A percentile compares a stretch with the other conserved stretches of the same genome.
phyloP scores from a whole-genome alignment of 768 basidiomycete species.

The Cystobasidium tubakii region DNA sequence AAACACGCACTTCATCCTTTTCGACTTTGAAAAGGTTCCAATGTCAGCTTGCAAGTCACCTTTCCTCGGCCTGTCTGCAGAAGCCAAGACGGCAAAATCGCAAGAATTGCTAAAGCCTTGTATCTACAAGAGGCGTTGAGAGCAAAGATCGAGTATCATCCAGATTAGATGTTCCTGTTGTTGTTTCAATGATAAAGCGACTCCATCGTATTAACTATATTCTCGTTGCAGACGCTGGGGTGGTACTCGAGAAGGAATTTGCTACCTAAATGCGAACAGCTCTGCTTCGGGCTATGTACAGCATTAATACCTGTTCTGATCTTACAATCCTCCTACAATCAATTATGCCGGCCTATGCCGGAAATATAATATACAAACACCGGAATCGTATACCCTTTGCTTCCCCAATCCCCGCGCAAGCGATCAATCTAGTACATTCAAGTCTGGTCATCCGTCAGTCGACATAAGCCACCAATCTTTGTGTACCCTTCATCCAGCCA shows the following conservation, averaged over 20 bases:
- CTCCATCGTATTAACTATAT: too few species aligned
- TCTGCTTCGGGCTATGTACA: neutral
- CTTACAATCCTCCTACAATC: neutral
- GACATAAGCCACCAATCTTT: conserved; percentile 41
- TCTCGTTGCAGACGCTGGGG: neutral
- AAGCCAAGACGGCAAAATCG: conserved; percentile 59
- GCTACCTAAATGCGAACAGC: neutral
- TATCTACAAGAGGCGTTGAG: conserved; percentile 78
- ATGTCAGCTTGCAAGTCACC: conserved; percentile 50
- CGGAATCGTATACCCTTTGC: neutral
- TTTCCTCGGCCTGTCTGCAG: conserved; percentile 1
- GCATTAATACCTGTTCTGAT: neutral
- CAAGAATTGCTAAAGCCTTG: conserved; percentile 69
- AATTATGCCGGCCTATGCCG: neutral
- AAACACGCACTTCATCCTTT: conserved; percentile 78
- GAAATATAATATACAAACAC: neutral
- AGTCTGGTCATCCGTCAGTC: conserved; percentile 11
- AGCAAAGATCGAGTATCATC: too few species aligned
- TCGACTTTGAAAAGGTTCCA: conserved; percentile 66
- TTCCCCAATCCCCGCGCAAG: neutral
- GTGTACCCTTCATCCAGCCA: conserved; percentile 43
- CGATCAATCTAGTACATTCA: neutral
- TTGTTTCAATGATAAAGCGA: too few species aligned
- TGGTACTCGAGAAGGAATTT: neutral
- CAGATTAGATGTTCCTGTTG: too few species aligned